Percentiles rank a stretch among this genome's conserved stretches.
Evolutionary conservation across 495 filamentous ascomycete species (phyloP).

Genomic region (Sphaerosporella brunnea): DNA sequence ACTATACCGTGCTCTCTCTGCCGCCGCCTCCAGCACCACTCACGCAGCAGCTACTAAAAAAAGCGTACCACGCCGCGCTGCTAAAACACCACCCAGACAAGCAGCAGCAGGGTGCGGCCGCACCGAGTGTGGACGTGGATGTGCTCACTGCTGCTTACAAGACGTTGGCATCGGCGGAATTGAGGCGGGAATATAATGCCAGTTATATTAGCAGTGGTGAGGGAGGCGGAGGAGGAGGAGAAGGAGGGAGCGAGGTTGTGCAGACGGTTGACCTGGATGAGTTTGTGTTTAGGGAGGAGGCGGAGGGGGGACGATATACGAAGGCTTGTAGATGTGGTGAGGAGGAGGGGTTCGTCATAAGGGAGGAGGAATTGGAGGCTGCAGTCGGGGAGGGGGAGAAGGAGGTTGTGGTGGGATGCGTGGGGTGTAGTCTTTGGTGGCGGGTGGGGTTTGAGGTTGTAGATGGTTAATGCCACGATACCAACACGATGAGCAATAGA

Average conservation of each 20-base stretch:
- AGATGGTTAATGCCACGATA: constrained; percentile 27
- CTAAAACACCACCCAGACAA: constrained; percentile 70
- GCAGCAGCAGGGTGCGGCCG: constrained; percentile 7
- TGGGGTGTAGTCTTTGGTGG: constrained; percentile 67
- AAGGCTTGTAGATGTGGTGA: constrained; percentile 68
- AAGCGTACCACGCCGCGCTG: constrained; percentile 61
- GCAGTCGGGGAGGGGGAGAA: constrained; percentile 32
- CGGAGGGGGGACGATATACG: constrained; percentile 37
- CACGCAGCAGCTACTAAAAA: constrained; percentile 36
- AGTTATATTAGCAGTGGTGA: neutral
- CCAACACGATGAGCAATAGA: too few species aligned
- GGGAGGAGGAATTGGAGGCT: constrained; percentile 52
- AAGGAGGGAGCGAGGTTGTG: constrained; percentile 36
- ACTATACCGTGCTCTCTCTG: constrained; percentile 40
- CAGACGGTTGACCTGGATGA: constrained; percentile 77
- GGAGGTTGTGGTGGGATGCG: constrained; percentile 62
- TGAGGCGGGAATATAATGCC: constrained; percentile 49
- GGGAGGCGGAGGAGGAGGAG: neutral
- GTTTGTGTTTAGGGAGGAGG: constrained; percentile 37
- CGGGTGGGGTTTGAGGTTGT: constrained; percentile 53
- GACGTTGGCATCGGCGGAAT: constrained; percentile 41
- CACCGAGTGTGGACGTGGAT: constrained; percentile 39
- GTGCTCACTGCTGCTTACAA: constrained; percentile 62
- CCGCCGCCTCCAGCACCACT: constrained; percentile 17
- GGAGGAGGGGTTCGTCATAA: constrained; percentile 48